Evolutionary conservation across 2,329 filamentous ascomycete genomes (phyloP).

Genomic region (Cercospora sp.): DNA sequence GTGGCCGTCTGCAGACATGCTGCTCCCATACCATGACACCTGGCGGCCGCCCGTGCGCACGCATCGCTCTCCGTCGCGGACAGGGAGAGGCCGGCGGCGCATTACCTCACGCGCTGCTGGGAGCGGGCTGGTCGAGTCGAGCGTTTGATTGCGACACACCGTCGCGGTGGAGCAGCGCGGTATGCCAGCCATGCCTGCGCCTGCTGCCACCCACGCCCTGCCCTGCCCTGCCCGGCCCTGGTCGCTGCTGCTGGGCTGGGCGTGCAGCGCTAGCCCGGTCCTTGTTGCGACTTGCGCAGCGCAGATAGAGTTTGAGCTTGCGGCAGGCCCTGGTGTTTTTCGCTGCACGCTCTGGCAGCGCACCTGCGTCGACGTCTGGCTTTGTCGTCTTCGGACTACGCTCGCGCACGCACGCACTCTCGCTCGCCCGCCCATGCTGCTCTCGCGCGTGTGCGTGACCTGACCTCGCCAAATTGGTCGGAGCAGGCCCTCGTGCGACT

Average conservation of each 20-base stretch:
- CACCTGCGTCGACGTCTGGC: conserved; percentile 12
- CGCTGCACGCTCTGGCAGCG: conserved; percentile 13
- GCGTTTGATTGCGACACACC: conserved; percentile 29
- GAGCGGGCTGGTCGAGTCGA: background rate
- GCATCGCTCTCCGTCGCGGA: background rate
- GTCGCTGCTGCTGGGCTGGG: background rate
- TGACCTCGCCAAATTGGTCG: conserved; percentile 27
- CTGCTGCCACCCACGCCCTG: conserved; percentile 1
- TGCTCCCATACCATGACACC: background rate
- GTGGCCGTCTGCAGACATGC: background rate
- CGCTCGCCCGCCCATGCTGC: conserved; percentile 16
- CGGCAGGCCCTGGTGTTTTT: conserved; percentile 15
- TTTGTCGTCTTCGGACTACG: conserved; percentile 18
- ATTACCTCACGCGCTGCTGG: conserved; percentile 10
- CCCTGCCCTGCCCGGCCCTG: background rate
- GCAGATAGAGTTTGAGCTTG: conserved; percentile 28
- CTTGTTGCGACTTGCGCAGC: conserved; percentile 19
- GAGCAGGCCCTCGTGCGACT: conserved; percentile 29
- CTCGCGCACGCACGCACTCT: conserved; percentile 9
- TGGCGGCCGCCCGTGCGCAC: background rate
- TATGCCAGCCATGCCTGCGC: background rate
- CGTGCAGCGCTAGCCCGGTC: conserved; percentile 7
- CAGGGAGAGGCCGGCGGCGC: background rate
- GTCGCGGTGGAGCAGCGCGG: conserved; percentile 19
- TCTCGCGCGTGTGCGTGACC: conserved; percentile 22